Percentiles rank a stretch among this genome's conserved stretches.
These are phyloP conservation scores for Saposhnikovia divaricata DNA, from an alignment of 129 eudicot species.

Conservation along the genomic window DNA sequence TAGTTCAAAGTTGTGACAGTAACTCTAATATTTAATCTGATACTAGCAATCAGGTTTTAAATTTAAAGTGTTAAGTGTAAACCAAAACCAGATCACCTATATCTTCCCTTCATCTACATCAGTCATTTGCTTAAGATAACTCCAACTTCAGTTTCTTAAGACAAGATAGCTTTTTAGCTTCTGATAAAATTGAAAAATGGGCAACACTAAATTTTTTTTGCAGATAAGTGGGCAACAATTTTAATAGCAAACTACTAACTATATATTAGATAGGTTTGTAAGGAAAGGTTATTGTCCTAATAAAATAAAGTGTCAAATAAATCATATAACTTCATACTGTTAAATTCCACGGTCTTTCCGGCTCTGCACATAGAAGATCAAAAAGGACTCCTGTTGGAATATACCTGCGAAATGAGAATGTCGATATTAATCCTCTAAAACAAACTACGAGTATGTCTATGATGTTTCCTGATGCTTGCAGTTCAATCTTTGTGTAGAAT, in stretches of 20 bases:
- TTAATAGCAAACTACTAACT: neutral
- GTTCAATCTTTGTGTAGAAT: neutral
- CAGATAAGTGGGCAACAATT: neutral
- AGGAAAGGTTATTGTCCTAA: neutral
- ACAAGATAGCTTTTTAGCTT: neutral
- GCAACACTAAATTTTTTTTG: too few species aligned
- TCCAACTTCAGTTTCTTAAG: neutral
- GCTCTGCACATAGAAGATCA: constrained; percentile 97
- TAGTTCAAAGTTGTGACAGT: neutral
- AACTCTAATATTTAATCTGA: neutral
- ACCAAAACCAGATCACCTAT: neutral
- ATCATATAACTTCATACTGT: constrained; percentile 40
- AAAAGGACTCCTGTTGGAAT: constrained; percentile 94
- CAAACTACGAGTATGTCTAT: neutral
- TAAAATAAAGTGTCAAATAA: constrained; percentile 3
- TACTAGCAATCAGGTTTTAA: neutral
- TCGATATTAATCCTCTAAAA: neutral
- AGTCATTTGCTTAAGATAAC: neutral
- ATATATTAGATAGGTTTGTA: neutral
- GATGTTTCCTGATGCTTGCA: neutral
- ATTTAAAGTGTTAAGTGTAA: neutral
- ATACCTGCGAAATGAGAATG: constrained; percentile 51
- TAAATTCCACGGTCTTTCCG: constrained; percentile 96
- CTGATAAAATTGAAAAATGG: neutral
- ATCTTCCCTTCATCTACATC: neutral